Base-by-base conservation (phyloP, 768 basidiomycete genomes). In the Termitomyces sp. region DNA sequence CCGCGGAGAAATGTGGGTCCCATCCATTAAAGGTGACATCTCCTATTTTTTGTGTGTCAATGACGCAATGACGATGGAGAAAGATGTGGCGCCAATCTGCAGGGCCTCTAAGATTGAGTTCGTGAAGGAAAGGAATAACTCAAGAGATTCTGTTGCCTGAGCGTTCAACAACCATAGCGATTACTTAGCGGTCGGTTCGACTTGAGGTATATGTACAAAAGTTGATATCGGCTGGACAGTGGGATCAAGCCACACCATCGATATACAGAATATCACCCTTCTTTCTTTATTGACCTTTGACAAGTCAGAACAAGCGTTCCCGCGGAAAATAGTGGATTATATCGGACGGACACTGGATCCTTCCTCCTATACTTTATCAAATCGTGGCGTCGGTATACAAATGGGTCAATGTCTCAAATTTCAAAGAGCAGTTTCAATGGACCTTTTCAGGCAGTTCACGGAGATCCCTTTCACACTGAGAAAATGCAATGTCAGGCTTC, bases 1-100 rank as follows among this genome's bases (percentile, higher is more conserved):
- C 52, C 29, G 34, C 53, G 52, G 53, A 40, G 7, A 55, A 54
- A 49, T 55, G 60, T 56, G 53, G 60, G 37, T 47, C 45, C 14
- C 29, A 5, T 32, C 38, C 46, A 48, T 5, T 40, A 40, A 42
- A n/a, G 31, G 36, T n/a, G 15, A 40, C 40, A 15, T 25, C 53
- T 60, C 55, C 60, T 51, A 56, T 52, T 34, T 40, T 34, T 20
- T 17, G 40, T 17, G 5, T 42, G 25, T 48, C 14, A 15, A 60
- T 47, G 52, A 55, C 59, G 50, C 40, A 32, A 36, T 17, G 40
- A 42, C 40, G 6, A 2, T 14, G 11, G 10, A 5, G 34, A 59
- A 20, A 20, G 36, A 7, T 31, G 59, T 60, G 52, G 42, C 34
- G 52, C 36, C 15, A 17, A 11, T 42, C 15, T 42, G 5, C 40